Conservation (phyloP, 495 filamentous ascomycete genomes). For the Rhypophila decipiens region DNA sequence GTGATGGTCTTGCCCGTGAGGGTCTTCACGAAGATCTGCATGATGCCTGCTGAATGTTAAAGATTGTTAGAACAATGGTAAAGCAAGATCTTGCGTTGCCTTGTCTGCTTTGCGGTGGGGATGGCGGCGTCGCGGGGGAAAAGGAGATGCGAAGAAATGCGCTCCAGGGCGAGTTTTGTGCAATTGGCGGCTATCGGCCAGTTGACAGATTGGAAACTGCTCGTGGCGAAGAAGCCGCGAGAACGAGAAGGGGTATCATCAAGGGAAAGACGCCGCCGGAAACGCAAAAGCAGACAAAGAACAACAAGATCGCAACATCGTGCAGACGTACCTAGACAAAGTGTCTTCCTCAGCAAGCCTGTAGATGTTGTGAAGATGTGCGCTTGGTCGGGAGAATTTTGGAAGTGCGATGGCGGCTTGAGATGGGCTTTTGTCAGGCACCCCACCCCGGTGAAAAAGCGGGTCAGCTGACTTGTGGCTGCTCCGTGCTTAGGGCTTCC, state of each 20-base stretch:
- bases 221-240: background rate
- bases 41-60: conserved; percentile 50
- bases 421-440: conserved; percentile 24
- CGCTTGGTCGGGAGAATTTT: conserved; percentile 23
- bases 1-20: conserved; percentile 99
- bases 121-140: background rate
- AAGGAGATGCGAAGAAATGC: background rate
- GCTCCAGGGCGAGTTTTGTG: no score
- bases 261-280: conserved; percentile 4
- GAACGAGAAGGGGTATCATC: conserved; percentile 25
- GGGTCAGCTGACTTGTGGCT: conserved; percentile 24
- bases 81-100: background rate
- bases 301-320: conserved; percentile 24
- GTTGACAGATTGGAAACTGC: background rate
- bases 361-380: conserved; percentile 36
- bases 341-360: conserved; percentile 49
- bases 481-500: conserved; percentile 21
- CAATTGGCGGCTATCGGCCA: background rate
- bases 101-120: background rate
- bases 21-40: conserved; percentile 99
- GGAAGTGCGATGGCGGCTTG: conserved; percentile 14
- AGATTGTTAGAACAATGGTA: conserved; percentile 24
- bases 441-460: conserved; percentile 18
- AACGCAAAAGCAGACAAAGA: conserved; percentile 11
- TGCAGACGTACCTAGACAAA: conserved; percentile 52